Percentiles rank a stretch among this genome's conserved stretches.
phyloP scores from a whole-genome alignment of 2,329 filamentous ascomycete genomes.

The Teratosphaeria nubilosa region DNA sequence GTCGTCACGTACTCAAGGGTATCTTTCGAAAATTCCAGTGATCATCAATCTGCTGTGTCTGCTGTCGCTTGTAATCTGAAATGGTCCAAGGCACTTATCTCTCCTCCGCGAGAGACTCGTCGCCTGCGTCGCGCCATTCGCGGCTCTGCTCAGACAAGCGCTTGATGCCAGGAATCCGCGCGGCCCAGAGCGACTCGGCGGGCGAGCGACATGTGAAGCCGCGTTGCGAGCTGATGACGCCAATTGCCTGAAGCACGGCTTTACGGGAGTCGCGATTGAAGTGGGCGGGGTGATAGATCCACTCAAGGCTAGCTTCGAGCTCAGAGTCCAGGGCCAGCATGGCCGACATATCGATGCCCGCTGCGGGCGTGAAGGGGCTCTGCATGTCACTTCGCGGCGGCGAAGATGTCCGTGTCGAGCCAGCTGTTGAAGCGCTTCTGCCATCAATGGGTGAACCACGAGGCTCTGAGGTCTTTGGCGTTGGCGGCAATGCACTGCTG shows the following conservation, averaged over 20 bases:
- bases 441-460: constrained; percentile 11
- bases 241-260: constrained; percentile 89
- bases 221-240: constrained; percentile 88
- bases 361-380: constrained; percentile 47
- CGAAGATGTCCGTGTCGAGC: constrained; percentile 12
- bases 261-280: constrained; percentile 92
- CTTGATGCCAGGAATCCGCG: constrained; percentile 70
- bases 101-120: constrained; percentile 8
- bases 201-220: constrained; percentile 88
- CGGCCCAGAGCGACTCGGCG: constrained; percentile 82
- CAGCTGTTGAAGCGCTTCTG: not conserved
- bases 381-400: constrained; percentile 24
- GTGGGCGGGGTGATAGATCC: constrained; percentile 94
- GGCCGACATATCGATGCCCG: constrained; percentile 72
- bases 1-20: not conserved
- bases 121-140: constrained; percentile 78
- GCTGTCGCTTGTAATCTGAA: not conserved
- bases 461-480: constrained; percentile 15
- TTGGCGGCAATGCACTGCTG: constrained; percentile 28
- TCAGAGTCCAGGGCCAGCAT: constrained; percentile 85
- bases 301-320: constrained; percentile 81
- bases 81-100: not conserved
- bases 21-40: not conserved
- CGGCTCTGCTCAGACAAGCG: constrained; percentile 71
- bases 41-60: not conserved